Base-by-base conservation (phyloP, 2,329 filamentous ascomycete genomes). In the Simplicillium aogashimaense region DNA sequence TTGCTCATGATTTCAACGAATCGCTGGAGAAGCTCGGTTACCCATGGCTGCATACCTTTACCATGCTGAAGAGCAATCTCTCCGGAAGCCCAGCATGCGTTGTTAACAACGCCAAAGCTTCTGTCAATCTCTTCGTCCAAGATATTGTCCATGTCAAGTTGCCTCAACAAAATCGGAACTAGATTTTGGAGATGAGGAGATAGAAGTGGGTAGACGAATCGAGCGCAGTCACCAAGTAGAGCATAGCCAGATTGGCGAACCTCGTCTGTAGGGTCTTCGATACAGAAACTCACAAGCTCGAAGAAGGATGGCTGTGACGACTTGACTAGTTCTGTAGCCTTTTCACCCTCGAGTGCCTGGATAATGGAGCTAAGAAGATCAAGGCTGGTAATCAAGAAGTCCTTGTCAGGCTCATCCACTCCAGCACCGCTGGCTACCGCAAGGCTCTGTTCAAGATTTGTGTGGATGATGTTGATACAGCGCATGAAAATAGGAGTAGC, bases 241-340 rank as follows among this genome's bases (percentile, higher is more conserved):
- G 92, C 92, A 54, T 95, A 98, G 1, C 89, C 88, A 10, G 92
- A 98, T 61, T 98, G 92, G 42, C 89, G 83, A 15, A 97, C 92
- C 60, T 95, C 90, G 52, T 95, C 89, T 51, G 84, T 83, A 1
- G 75, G 72, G 57, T 97, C 90, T 55, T 92, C 83, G 83, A 98
- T 88, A 60, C 90, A 97, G 60, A 92, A 85, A 47, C 80, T 78
- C 34, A 98, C 70, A 29, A 98, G 74, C 57, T 95, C 84, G 53
- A 97, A 97, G 66, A 97, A 88, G 34, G 80, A 79, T 14, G 86
- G 85, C 46, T 89, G 79, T 2, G 87, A 83, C 48, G 69, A 76
- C 46, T 74, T 74, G 42, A 95, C 81, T 20, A 98, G 72, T 50
- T 83, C 76, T n/a, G 77, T 72, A 40, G 86, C 85, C 63, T 86